These are phyloP conservation scores for Daldinia sp. DNA, from an alignment of 2,329 filamentous ascomycete species.

Conservation along the genomic window DNA sequence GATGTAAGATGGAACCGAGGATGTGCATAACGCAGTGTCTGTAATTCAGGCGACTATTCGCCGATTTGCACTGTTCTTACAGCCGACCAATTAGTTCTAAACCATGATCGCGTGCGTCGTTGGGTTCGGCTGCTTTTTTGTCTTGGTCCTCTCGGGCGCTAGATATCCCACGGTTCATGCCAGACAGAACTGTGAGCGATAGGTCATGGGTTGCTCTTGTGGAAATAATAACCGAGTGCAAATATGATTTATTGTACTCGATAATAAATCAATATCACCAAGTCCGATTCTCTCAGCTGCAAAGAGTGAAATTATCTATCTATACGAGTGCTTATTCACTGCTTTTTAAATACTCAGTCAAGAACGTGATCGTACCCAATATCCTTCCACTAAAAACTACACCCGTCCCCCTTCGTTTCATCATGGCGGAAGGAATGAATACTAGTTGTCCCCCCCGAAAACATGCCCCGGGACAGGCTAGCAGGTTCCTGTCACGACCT, in stretches of 20 bases:
- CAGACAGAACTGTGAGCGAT: not conserved
- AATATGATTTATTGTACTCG: no score
- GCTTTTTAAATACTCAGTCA: not conserved
- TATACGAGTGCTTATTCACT: no score
- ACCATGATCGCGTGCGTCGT: slow-evolving; percentile 1
- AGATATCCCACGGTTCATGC: not conserved
- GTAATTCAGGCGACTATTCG: not conserved
- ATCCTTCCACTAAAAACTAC: not conserved
- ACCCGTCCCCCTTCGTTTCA: not conserved
- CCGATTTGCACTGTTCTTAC: not conserved
- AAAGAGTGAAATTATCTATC: no score
- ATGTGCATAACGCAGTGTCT: not conserved
- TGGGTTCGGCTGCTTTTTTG: not conserved
- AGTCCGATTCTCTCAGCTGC: not conserved
- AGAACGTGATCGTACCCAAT: no score
- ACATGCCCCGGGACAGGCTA: slow-evolving; percentile 34
- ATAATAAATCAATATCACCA: not conserved
- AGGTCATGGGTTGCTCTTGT: no score
- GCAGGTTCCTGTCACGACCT: slow-evolving; percentile 58
- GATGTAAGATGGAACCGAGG: not conserved
- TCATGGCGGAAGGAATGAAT: slow-evolving; percentile 4
- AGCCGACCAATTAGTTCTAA: not conserved
- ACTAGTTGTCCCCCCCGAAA: not conserved
- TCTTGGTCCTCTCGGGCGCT: not conserved
- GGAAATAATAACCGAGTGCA: no score